Percentiles rank a stretch among this genome's conserved stretches.
Evolutionary conservation across 768 basidiomycete species (phyloP).

Genomic region (Rhizopogon vesiculosus): DNA sequence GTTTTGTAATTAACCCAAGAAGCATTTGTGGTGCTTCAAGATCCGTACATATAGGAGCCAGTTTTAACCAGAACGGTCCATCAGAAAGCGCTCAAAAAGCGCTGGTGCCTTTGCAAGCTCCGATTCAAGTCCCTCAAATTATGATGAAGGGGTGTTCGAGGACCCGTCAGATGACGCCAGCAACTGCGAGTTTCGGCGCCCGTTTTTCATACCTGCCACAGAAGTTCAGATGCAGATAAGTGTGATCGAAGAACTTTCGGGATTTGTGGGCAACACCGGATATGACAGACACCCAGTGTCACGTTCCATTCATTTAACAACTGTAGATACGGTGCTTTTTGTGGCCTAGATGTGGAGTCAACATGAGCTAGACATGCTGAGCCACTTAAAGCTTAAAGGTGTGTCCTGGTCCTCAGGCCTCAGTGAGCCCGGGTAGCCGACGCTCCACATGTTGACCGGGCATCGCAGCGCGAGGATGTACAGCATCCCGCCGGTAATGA

Average conservation of each 20-base stretch:
- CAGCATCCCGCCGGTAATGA: constrained; percentile 1
- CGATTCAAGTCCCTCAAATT: neutral
- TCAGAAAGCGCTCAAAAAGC: neutral
- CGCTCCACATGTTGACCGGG: neutral
- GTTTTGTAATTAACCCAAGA: neutral
- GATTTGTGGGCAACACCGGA: constrained; percentile 7
- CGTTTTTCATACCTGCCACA: constrained; percentile 9
- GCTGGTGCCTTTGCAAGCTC: neutral
- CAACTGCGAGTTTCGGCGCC: constrained; percentile 10
- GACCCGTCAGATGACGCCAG: constrained; percentile 6
- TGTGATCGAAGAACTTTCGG: neutral
- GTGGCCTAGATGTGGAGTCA: neutral
- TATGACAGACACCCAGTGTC: neutral
- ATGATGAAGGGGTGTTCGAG: constrained; percentile 17
- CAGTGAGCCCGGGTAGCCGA: neutral
- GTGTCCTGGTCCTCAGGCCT: too few species aligned
- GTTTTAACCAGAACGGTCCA: neutral
- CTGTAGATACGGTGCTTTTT: neutral
- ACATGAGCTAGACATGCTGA: neutral
- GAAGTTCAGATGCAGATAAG: neutral
- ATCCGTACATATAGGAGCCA: neutral
- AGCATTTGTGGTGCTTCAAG: neutral
- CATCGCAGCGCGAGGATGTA: neutral
- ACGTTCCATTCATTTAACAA: neutral
- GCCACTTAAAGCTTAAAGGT: too few species aligned